Evolutionary conservation across 1,284 basidiomycete genomes (phyloP).

Genomic region (Apiotrichum veenhuisii): DNA sequence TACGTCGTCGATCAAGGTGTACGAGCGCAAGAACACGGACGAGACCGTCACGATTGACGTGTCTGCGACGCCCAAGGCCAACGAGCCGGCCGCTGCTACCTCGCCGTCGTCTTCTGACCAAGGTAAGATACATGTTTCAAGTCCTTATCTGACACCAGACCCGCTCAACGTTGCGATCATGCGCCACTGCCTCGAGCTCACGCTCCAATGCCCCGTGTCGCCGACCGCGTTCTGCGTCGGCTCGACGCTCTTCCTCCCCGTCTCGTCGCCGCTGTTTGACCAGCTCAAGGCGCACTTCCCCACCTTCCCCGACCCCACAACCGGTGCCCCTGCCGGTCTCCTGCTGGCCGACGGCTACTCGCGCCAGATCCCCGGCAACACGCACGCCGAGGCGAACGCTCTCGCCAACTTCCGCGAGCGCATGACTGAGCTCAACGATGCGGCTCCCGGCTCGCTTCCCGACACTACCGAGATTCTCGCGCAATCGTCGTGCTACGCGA

Average conservation of each 20-base stretch:
- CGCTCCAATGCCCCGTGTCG: constrained; percentile 42
- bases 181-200: constrained; percentile 44
- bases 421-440: constrained; percentile 12
- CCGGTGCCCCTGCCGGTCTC: constrained; percentile 26
- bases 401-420: constrained; percentile 63
- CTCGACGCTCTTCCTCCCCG: constrained; percentile 65
- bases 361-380: constrained; percentile 88
- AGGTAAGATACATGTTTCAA: not conserved
- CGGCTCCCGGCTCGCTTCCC: constrained; percentile 13
- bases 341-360: constrained; percentile 82
- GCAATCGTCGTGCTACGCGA: constrained; percentile 66
- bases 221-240: constrained; percentile 93
- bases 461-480: constrained; percentile 17
- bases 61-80: constrained; percentile 4
- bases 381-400: constrained; percentile 96
- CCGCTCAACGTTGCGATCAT: constrained; percentile 43
- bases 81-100: not conserved
- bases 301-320: constrained; percentile 22
- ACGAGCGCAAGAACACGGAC: constrained; percentile 46
- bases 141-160: constrained; percentile 19
- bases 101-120: not conserved
- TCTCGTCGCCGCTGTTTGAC: constrained; percentile 43
- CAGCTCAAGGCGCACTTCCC: constrained; percentile 36
- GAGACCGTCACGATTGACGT: constrained; percentile 37
- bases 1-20: constrained; percentile 30